phyloP scores from a whole-genome alignment of 2,329 filamentous ascomycete species.

The Trichoderma simmonsii region DNA sequence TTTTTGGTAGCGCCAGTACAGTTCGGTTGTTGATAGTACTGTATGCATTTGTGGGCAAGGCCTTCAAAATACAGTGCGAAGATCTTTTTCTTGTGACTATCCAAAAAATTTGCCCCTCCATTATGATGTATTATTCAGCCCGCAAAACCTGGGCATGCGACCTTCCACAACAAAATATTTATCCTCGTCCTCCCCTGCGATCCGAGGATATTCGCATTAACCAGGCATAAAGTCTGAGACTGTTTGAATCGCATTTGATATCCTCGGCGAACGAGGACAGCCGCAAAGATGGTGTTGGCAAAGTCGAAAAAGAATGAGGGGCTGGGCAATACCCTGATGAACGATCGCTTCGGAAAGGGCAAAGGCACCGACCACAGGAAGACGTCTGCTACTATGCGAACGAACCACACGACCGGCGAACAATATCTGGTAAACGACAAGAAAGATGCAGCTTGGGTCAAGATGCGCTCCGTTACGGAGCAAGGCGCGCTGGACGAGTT shows the following conservation, averaged over 20 bases:
- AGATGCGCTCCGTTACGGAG: constrained; percentile 98
- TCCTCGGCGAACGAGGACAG: neutral
- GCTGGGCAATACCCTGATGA: constrained; percentile 97
- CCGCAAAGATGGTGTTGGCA: constrained; percentile 56
- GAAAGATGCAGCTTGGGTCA: constrained; percentile 93
- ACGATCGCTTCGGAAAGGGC: constrained; percentile 93
- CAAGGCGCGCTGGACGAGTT: constrained; percentile 97
- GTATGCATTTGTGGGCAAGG: constrained; percentile 20
- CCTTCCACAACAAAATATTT: constrained; percentile 16
- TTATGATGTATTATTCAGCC: constrained; percentile 39
- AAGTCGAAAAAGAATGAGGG: constrained; percentile 96
- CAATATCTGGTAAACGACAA: constrained; percentile 89
- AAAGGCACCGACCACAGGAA: constrained; percentile 82
- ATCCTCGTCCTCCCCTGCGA: neutral
- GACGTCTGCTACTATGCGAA: constrained; percentile 56
- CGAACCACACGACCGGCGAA: constrained; percentile 77
- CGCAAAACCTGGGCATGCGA: constrained; percentile 10
- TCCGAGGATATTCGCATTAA: neutral
- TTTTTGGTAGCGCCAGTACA: constrained; percentile 29
- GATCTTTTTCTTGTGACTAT: constrained; percentile 17
- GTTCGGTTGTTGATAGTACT: constrained; percentile 29
- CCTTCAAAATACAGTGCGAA: constrained; percentile 30
- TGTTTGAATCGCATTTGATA: neutral
- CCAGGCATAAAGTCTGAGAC: neutral
- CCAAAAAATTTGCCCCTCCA: constrained; percentile 50